phyloP scores from a whole-genome alignment of 2,329 filamentous ascomycete species.

The Mycosphaerella sp. region DNA sequence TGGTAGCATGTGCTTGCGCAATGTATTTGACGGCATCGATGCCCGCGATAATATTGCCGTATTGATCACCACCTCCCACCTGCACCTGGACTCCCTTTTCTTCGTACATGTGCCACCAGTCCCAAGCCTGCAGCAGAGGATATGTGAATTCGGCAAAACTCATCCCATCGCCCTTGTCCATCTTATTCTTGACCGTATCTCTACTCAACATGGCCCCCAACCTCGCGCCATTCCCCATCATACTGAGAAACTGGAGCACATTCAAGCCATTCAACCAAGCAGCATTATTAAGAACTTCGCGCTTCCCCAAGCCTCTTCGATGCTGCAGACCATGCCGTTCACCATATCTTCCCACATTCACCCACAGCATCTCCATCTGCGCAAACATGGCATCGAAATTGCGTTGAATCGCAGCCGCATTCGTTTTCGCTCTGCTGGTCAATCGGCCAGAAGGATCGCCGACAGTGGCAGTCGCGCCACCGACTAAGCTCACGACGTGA shows the following conservation, averaged over 20 bases:
- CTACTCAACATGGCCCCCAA: slow-evolving; percentile 81
- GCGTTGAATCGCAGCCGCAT: slow-evolving; percentile 48
- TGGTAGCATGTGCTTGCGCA: slow-evolving; percentile 40
- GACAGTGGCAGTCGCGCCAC: slow-evolving; percentile 64
- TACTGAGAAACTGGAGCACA: slow-evolving; percentile 67
- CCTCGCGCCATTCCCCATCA: slow-evolving; percentile 66
- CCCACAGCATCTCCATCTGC: slow-evolving; percentile 67
- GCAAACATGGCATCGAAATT: slow-evolving; percentile 63
- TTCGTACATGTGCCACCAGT: slow-evolving; percentile 85
- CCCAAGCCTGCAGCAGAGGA: slow-evolving; percentile 89
- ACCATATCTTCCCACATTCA: slow-evolving; percentile 62
- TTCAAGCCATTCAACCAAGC: slow-evolving; percentile 69
- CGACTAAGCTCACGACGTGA: slow-evolving; percentile 55
- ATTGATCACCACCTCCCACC: slow-evolving; percentile 93
- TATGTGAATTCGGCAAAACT: slow-evolving; percentile 91
- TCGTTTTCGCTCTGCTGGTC: slow-evolving; percentile 52
- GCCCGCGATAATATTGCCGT: slow-evolving; percentile 88
- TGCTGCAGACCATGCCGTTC: slow-evolving; percentile 55
- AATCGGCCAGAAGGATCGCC: slow-evolving; percentile 71
- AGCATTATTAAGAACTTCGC: slow-evolving; percentile 71
- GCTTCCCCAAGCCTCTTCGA: slow-evolving; percentile 58
- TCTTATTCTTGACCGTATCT: slow-evolving; percentile 82
- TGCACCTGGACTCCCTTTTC: slow-evolving; percentile 68
- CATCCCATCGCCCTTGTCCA: slow-evolving; percentile 85
- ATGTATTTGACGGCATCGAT: slow-evolving; percentile 78